Evolutionary conservation across 2,329 filamentous ascomycete species (phyloP), one percentile per base, ranked within the genome.

Genomic region (Gnomoniopsis sp.): DNA sequence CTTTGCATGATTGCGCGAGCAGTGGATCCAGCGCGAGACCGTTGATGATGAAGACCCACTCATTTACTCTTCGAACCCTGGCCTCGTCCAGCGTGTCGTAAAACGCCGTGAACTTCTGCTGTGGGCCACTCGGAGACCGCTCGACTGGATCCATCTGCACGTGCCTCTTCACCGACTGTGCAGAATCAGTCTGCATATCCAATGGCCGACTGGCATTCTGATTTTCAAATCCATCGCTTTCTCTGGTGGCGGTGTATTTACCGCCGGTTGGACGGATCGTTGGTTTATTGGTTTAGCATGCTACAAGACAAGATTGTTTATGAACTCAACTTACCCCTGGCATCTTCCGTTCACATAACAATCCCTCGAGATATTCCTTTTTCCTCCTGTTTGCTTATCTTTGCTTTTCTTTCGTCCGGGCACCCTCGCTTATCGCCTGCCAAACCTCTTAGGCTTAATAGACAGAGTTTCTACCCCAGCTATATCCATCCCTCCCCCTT

Each of bases 101-200:
- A 47, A 49, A 49, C 46, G 41, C 49, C 44, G 44, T 43, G 46
- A 41, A n/a, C 30, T 30, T 47, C 12, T 30, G 34, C 34, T 30
- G 44, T 49, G 17, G 46, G 26, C 53, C 53, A 55, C 46, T 55
- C 30, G 46, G 44, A 49, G 53, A 26, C 36, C 53, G 43, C 33
- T 41, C 8, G 44, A 19, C 21, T 21, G 34, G 26, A 33, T 44
- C 48, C 22, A 49, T 38, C 53, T 55, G 53, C 53, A 55, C 53
- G 53, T 49, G 53, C 53, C 53, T 15, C 36, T 30, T 56, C 53
- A 56, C 53, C 53, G 53, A 56, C 53, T 50, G 33, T 43, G 34
- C 53, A 49, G 44, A 33, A 22, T 19, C 43, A 22, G 10, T 19
- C 43, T 19, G 43, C 43, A 46, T 46, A 17, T 46, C 44, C 44